Conservation (phyloP, 495 filamentous ascomycete species). For the Durotheca rogersii region DNA sequence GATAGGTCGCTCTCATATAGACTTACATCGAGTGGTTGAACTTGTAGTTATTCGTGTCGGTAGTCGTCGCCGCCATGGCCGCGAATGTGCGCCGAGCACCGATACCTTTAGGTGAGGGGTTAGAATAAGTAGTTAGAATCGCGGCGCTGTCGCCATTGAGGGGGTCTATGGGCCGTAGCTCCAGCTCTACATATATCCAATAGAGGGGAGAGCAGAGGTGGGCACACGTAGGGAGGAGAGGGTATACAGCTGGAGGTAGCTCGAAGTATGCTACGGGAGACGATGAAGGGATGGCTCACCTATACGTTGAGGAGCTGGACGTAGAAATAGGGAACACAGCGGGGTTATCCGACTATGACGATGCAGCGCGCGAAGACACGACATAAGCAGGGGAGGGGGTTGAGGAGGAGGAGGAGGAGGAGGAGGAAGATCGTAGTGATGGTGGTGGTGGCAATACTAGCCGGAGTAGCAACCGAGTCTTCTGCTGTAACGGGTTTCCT, state of each 20-base stretch:
- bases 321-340: slow-evolving; percentile 3
- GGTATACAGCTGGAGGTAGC: no score
- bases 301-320: slow-evolving; percentile 1
- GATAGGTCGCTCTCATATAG: neutral
- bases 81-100: slow-evolving; percentile 34
- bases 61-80: slow-evolving; percentile 66
- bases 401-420: neutral
- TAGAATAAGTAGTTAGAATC: slow-evolving; percentile 1
- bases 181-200: no score
- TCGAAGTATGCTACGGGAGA: no score
- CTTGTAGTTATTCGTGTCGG: slow-evolving; percentile 80
- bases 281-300: no score
- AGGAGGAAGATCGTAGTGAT: no score
- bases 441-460: no score
- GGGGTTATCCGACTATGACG: slow-evolving; percentile 10
- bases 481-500: no score
- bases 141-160: neutral
- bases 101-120: neutral
- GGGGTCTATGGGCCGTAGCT: no score
- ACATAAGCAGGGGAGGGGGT: neutral
- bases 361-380: slow-evolving; percentile 13
- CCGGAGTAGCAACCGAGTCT: no score
- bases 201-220: no score
- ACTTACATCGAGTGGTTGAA: slow-evolving; percentile 78
- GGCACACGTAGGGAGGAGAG: no score